Evolutionary conservation across 2,329 filamentous ascomycete genomes (phyloP).

Genomic region (Colletotrichum nymphaeae): DNA sequence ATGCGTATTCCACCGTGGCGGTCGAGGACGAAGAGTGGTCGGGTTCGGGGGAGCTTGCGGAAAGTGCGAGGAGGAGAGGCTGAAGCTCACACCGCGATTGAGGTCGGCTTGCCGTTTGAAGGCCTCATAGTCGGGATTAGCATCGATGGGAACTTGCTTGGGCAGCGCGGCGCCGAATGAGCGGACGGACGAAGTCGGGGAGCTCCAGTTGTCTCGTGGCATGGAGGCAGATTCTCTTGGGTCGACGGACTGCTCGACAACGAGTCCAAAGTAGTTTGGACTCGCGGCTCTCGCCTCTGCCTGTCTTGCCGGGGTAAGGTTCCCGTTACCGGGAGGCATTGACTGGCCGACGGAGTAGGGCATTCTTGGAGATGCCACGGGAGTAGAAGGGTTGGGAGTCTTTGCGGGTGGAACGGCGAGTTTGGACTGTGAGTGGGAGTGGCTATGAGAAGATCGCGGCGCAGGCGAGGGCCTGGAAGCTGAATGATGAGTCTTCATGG

Average conservation of each 20-base stretch:
- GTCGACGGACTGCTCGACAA: constrained; percentile 69
- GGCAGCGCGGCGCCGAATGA: constrained; percentile 77
- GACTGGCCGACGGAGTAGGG: constrained; percentile 67
- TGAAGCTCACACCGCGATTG: constrained; percentile 63
- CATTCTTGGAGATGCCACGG: constrained; percentile 62
- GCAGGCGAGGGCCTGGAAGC: constrained; percentile 48
- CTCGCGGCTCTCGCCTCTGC: constrained; percentile 65
- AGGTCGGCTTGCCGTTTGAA: constrained; percentile 80
- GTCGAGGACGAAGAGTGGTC: constrained; percentile 52
- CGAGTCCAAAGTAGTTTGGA: constrained; percentile 89
- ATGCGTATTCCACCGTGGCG: constrained; percentile 61
- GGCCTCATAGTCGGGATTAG: constrained; percentile 85
- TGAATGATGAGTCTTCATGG: constrained; percentile 56
- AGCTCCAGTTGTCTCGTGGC: constrained; percentile 79
- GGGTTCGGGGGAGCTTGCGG: constrained; percentile 46
- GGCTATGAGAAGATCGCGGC: constrained; percentile 46
- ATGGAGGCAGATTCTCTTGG: constrained; percentile 72
- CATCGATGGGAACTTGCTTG: constrained; percentile 76
- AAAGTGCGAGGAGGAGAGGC: constrained; percentile 60
- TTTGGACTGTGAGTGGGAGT: constrained; percentile 54
- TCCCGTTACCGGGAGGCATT: constrained; percentile 58
- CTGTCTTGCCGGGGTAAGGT: constrained; percentile 55
- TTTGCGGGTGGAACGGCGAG: constrained; percentile 45
- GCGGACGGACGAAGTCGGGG: constrained; percentile 76
- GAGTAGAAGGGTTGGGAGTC: constrained; percentile 59